phyloP scores from a whole-genome alignment of 345 rosid species.

The Camelina neglecta region DNA sequence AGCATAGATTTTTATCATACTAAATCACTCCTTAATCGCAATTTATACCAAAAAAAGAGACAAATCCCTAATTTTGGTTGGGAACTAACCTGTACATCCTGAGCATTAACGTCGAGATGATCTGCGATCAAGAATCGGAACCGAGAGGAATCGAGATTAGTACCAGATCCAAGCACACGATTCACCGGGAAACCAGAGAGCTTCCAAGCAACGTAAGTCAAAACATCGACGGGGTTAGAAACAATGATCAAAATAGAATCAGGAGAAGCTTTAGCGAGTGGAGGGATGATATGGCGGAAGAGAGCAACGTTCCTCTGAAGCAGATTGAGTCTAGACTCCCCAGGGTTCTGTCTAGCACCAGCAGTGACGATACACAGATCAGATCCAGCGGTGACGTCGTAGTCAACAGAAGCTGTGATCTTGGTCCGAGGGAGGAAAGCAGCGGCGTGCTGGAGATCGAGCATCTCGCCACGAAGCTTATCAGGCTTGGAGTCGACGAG shows the following conservation, averaged over 20 bases:
- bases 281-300: conserved; percentile 70
- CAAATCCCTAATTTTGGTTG: neutral
- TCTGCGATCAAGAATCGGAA: conserved; percentile 87
- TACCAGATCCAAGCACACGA: conserved; percentile 87
- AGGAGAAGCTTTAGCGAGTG: conserved; percentile 75
- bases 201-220: conserved; percentile 91
- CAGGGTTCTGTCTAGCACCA: conserved; percentile 79
- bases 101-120: conserved; percentile 91
- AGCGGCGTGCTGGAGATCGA: conserved; percentile 97
- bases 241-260: conserved; percentile 77
- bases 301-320: conserved; percentile 81
- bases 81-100: conserved; percentile 84
- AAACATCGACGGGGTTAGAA: conserved; percentile 85
- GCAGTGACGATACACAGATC: conserved; percentile 94
- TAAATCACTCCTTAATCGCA: neutral
- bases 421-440: conserved; percentile 93
- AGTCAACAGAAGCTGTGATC: conserved; percentile 76
- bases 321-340: conserved; percentile 86
- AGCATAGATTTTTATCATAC: neutral
- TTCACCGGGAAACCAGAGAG: conserved; percentile 84
- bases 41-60: neutral
- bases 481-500: conserved; percentile 72
- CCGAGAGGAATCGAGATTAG: conserved; percentile 87
- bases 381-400: conserved; percentile 66
- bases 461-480: conserved; percentile 94